Percentiles rank a stretch among this genome's conserved stretches.
Conservation (phyloP, 2,329 filamentous ascomycete species). For the Cladobotryum mycophilum region DNA sequence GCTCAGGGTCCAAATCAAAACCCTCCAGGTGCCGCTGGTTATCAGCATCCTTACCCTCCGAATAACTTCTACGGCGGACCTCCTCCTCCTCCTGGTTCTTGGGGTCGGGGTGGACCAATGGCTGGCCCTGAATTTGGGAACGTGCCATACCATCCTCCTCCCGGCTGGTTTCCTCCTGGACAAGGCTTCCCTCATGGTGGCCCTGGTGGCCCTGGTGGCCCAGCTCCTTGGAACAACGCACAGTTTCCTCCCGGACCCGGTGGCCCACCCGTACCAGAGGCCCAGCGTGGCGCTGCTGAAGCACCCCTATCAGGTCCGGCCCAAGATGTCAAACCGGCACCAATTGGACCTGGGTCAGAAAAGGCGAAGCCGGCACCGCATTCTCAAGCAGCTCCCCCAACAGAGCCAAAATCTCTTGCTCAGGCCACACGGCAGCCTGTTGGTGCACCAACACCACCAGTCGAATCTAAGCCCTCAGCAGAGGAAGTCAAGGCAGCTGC, state of each 20-base stretch:
- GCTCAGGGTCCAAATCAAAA: constrained; percentile 27
- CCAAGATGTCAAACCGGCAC: constrained; percentile 10
- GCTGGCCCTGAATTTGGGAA: constrained; percentile 56
- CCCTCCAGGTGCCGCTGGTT: constrained; percentile 31
- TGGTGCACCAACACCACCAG: constrained; percentile 55
- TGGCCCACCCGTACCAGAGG: constrained; percentile 52
- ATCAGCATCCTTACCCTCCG: constrained; percentile 39
- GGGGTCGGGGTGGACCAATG: constrained; percentile 52
- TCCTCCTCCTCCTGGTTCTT: constrained; percentile 42
- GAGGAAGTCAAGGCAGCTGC: constrained; percentile 39
- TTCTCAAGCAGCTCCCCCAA: constrained; percentile 38
- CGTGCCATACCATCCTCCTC: constrained; percentile 71
- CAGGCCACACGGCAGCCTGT: constrained; percentile 42
- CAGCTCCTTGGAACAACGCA: constrained; percentile 51
- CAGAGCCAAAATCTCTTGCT: constrained; percentile 47
- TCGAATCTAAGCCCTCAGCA: constrained; percentile 60
- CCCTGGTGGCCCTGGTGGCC: constrained; percentile 46
- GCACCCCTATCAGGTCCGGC: neutral
- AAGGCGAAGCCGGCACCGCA: constrained; percentile 43
- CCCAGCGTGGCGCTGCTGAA: constrained; percentile 44
- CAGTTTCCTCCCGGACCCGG: constrained; percentile 55
- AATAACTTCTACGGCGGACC: constrained; percentile 43
- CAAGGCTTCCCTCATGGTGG: constrained; percentile 62
- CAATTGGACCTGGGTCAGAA: constrained; percentile 39
- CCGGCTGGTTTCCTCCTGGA: constrained; percentile 72